phyloP scores from a whole-genome alignment of 805 yeast species.

The Saturnispora hagleri region DNA sequence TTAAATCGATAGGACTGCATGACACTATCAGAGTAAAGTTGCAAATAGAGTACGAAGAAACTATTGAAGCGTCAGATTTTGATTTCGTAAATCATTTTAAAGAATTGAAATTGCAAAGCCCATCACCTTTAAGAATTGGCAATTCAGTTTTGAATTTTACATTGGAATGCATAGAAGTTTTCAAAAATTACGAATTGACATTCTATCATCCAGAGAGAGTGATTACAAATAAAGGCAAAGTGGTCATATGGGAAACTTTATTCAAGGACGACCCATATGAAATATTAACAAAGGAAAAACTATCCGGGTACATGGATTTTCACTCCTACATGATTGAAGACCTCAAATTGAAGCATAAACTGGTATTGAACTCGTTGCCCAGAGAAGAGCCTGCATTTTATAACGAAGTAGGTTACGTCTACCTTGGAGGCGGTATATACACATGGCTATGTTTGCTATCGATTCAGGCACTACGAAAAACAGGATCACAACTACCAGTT shows the following conservation, averaged over 20 bases:
- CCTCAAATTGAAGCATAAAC: constrained; percentile 38
- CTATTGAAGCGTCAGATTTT: constrained; percentile 5
- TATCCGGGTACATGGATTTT: constrained; percentile 18
- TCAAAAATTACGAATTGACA: constrained; percentile 8
- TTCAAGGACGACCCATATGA: constrained; percentile 15
- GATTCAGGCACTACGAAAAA: constrained; percentile 32
- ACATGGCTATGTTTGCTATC: constrained; percentile 34
- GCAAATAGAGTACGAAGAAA: constrained; percentile 11
- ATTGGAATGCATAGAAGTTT: constrained; percentile 7
- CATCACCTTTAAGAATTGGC: not conserved
- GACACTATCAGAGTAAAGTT: not conserved
- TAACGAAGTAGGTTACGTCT: constrained; percentile 28
- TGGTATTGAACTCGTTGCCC: constrained; percentile 40
- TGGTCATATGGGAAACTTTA: constrained; percentile 18
- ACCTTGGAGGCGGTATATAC: constrained; percentile 37
- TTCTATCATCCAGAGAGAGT: constrained; percentile 17
- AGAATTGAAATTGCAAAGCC: not conserved
- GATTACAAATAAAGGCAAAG: constrained; percentile 15
- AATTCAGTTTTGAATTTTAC: constrained; percentile 10
- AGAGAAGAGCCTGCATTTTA: constrained; percentile 20
- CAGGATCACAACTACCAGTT: constrained; percentile 34
- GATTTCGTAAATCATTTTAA: constrained; percentile 6
- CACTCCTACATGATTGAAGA: constrained; percentile 34
- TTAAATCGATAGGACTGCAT: not conserved
- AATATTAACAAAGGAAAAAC: constrained; percentile 5